Base-by-base conservation (phyloP, 2,329 filamentous ascomycete species). In the Ceratocystis lukuohia region DNA sequence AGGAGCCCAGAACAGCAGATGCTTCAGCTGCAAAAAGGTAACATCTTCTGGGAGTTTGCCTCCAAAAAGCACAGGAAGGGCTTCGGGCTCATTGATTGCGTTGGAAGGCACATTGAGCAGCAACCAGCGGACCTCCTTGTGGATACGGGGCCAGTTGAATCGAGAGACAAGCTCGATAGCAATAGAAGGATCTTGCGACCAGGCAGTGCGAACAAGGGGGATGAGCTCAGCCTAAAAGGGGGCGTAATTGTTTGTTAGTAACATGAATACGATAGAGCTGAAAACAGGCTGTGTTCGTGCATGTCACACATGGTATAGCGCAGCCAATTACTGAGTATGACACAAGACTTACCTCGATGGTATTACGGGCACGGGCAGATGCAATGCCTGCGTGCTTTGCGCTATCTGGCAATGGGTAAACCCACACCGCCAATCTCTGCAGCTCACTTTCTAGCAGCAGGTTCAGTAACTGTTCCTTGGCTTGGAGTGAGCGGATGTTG, bases 1-100 rank as follows among this genome's bases (percentile, higher is more conserved):
- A 0, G 94, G 86, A 25, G 88, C 84, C 94, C 94, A 99, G 77
- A 89, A 96, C 1, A 99, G 79, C 17, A 99, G 79, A 75, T 96
- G 96, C 85, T 93, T 96, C 65, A 97, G 81, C 75, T 96, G 92
- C 71, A 86, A 86, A 48, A 74, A 68, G 65, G 84, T 86, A 57
- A 97, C 82, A 75, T 97, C 93, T 48, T 80, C 79, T 0, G 92
- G 91, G 63, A 97, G 76, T 56, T 84, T 79, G 28, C 86, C 82
- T 22, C 89, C 91, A 37, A 99, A 82, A 66, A 99, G 80, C 22
- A 97, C 79, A 61, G 92, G 85, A 61, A 99, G 78, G 33, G 91
- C 91, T 71, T 93, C 89, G 0, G 94, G 86, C 69, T 96, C 88
- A 65, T 83, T 79, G 28, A 96, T 80, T 0, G 89, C 91, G 76